Evolutionary conservation across 208 protist species (phyloP).

Genomic region (Crithidia acanthocephali): DNA sequence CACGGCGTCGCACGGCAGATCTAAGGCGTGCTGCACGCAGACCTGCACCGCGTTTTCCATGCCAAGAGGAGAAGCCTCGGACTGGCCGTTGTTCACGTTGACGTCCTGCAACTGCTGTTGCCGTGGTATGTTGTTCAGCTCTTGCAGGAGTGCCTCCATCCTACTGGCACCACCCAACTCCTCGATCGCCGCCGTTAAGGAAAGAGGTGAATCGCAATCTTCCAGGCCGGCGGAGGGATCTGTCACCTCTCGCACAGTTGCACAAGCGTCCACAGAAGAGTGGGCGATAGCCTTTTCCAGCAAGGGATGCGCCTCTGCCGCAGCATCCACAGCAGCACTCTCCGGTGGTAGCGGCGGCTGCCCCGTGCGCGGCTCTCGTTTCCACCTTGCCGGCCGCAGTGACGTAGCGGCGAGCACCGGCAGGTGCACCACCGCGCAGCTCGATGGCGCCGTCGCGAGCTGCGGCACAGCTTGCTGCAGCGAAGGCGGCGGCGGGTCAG

Average conservation of each 20-base stretch:
- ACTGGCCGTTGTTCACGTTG: neutral
- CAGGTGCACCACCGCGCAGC: neutral
- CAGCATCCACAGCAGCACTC: neutral
- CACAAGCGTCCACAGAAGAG: neutral
- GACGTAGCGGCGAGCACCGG: constrained; percentile 14
- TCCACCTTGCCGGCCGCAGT: neutral
- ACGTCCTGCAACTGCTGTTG: neutral
- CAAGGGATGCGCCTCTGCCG: constrained; percentile 1
- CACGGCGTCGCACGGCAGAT: neutral
- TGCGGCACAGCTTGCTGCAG: neutral
- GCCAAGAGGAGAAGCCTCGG: no score
- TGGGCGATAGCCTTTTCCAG: neutral
- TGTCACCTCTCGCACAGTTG: no score
- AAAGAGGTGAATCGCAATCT: neutral
- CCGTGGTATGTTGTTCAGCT: constrained; percentile 5
- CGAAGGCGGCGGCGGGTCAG: neutral
- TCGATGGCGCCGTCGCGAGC: neutral
- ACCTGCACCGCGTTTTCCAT: neutral
- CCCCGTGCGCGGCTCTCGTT: neutral
- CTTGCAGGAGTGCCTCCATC: constrained; percentile 13
- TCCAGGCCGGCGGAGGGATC: neutral
- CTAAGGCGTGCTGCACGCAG: neutral
- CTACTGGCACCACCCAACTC: constrained; percentile 19
- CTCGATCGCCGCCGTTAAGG: constrained; percentile 12
- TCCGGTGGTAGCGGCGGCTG: neutral